These are phyloP conservation scores for Microbotryum silenes-acaulis DNA, from an alignment of 1,284 basidiomycete species.

Conservation along the genomic window DNA sequence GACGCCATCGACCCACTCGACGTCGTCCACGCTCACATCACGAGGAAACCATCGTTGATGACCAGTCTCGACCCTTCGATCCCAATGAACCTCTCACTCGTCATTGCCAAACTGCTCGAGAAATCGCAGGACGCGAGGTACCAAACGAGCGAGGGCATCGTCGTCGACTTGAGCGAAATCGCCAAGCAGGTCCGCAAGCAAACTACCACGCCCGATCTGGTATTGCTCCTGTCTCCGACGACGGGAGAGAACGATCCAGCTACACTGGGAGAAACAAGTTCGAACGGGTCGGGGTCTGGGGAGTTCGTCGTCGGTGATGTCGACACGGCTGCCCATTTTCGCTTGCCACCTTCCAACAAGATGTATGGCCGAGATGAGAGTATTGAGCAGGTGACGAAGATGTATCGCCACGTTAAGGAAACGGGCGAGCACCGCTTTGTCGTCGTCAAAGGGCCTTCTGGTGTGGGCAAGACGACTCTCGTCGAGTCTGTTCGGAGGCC, in stretches of 20 bases:
- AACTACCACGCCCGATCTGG: not conserved
- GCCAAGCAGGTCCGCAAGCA: slow-evolving; percentile 3
- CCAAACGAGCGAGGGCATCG: slow-evolving; percentile 21
- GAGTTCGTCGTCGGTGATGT: slow-evolving; percentile 20
- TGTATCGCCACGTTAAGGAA: slow-evolving; percentile 17
- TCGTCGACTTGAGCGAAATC: slow-evolving; percentile 23
- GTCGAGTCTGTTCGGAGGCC: slow-evolving; percentile 25
- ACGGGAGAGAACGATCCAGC: not conserved
- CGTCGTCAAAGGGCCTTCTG: slow-evolving; percentile 22
- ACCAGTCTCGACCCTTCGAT: slow-evolving; percentile 13
- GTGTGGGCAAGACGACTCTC: slow-evolving; percentile 28
- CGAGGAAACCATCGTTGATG: slow-evolving; percentile 15
- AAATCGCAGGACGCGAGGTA: slow-evolving; percentile 26
- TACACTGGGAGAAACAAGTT: not conserved
- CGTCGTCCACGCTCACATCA: slow-evolving; percentile 27
- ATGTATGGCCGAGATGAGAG: slow-evolving; percentile 24
- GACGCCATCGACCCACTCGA: slow-evolving; percentile 24
- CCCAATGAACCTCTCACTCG: slow-evolving; percentile 18
- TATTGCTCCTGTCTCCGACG: not conserved
- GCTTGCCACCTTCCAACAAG: slow-evolving; percentile 19
- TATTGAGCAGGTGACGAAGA: slow-evolving; percentile 4
- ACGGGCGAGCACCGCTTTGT: slow-evolving; percentile 8
- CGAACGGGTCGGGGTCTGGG: not conserved
- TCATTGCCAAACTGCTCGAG: slow-evolving; percentile 29
- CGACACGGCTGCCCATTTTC: slow-evolving; percentile 27